phyloP scores from a whole-genome alignment of 768 basidiomycete species.

The Lactarius vividus region DNA sequence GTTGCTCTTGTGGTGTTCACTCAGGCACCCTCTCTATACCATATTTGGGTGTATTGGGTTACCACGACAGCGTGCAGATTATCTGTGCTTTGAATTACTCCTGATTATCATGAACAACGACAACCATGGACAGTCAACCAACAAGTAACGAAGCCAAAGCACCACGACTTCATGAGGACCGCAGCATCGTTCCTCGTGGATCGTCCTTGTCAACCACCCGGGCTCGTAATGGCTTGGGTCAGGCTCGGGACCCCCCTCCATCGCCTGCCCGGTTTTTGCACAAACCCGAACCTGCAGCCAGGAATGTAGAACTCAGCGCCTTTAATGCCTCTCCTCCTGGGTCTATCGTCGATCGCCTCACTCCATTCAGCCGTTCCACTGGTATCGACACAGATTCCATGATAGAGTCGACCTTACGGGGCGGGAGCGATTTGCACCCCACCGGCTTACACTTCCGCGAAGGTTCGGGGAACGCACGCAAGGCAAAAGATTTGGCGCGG shows the following conservation, averaged over 20 bases:
- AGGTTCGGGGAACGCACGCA: constrained; percentile 27
- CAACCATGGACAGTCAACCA: constrained; percentile 3
- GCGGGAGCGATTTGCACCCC: constrained; percentile 2
- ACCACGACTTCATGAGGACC: neutral
- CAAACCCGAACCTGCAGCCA: neutral
- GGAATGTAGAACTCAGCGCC: neutral
- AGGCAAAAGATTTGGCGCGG: constrained; percentile 13
- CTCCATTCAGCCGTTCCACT: constrained; percentile 5
- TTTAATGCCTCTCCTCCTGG: neutral
- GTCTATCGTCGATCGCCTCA: neutral
- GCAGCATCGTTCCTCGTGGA: neutral
- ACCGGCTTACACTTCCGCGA: constrained; percentile 26
- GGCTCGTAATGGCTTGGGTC: neutral
- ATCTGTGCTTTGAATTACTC: neutral
- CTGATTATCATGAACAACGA: constrained; percentile 4
- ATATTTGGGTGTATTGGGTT: constrained; percentile 6
- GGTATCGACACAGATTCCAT: constrained; percentile 2
- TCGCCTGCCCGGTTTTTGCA: constrained; percentile 10
- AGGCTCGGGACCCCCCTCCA: neutral
- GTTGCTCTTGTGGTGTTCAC: neutral
- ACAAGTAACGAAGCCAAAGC: neutral
- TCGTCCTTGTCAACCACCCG: neutral
- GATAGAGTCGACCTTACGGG: constrained; percentile 2
- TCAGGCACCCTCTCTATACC: constrained; percentile 3
- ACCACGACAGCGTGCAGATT: neutral